Evolutionary conservation across 768 basidiomycete genomes (phyloP).

Genomic region (Solioccasus polychromus): DNA sequence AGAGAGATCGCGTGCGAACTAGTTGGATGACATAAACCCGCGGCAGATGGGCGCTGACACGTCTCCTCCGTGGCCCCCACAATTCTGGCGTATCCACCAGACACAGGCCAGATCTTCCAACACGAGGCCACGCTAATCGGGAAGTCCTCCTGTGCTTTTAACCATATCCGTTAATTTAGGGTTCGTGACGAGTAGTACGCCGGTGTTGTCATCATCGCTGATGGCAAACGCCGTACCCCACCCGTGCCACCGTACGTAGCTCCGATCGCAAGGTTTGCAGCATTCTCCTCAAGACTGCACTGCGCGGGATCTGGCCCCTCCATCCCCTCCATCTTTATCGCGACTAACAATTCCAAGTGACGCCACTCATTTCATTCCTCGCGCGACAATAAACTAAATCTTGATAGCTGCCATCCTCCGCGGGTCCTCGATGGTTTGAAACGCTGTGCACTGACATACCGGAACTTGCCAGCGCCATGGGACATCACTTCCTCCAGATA

Average conservation of each 20-base stretch:
- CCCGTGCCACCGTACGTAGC: conserved; percentile 3
- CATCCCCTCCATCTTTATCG: conserved; percentile 2
- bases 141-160: conserved; percentile 22
- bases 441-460: conserved; percentile 11
- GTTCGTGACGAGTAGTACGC: conserved; percentile 21
- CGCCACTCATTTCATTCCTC: conserved; percentile 6
- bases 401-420: conserved; percentile 23
- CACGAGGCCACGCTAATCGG: conserved; percentile 25
- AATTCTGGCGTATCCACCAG: conserved; percentile 6
- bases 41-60: conserved; percentile 15
- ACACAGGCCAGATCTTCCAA: conserved; percentile 22
- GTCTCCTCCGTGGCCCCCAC: conserved; percentile 3
- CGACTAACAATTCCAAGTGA: background rate
- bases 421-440: conserved; percentile 25
- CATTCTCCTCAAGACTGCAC: conserved; percentile 13
- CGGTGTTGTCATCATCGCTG: conserved; percentile 11
- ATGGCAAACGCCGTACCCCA: conserved; percentile 24
- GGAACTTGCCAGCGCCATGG: conserved; percentile 13
- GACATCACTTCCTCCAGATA: background rate
- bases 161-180: conserved; percentile 32
- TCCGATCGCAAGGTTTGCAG: conserved; percentile 12
- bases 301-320: conserved; percentile 19
- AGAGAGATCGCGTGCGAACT: too few relatives aligned
- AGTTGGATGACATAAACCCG: conserved; percentile 29
- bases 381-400: conserved; percentile 6